Conservation (phyloP, 306 rosid genomes). For the Astragalus membranaceus region DNA sequence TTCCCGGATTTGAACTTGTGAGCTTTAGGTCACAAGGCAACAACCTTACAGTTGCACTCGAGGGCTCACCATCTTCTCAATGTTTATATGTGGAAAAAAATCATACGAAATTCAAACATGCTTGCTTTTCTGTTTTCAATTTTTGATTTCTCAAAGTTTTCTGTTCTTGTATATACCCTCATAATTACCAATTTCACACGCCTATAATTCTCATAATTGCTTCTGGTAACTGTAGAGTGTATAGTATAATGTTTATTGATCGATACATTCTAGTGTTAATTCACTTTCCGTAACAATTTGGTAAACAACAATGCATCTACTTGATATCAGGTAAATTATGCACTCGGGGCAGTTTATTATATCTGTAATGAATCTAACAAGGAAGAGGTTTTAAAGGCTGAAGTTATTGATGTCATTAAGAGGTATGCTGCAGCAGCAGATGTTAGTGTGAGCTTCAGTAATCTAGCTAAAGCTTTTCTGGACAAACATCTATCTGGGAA, state of each 20-base stretch:
- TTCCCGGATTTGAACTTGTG: no score
- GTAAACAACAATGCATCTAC: slow-evolving; percentile 6
- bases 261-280: slow-evolving; percentile 1
- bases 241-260: not conserved
- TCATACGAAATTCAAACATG: slow-evolving; percentile 1
- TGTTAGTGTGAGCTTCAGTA: slow-evolving; percentile 66
- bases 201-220: not conserved
- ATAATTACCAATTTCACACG: not conserved
- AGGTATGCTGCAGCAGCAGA: slow-evolving; percentile 75
- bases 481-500: slow-evolving; percentile 48
- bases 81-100: not conserved
- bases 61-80: no score
- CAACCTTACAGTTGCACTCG: no score
- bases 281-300: not conserved
- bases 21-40: no score
- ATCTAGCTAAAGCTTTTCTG: slow-evolving; percentile 75
- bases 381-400: slow-evolving; percentile 74
- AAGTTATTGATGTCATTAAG: slow-evolving; percentile 65
- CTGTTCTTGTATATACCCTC: not conserved
- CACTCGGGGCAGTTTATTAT: slow-evolving; percentile 72
- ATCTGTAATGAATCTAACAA: slow-evolving; percentile 54
- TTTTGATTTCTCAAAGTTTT: not conserved
- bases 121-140: not conserved
- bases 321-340: slow-evolving; percentile 61
- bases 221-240: not conserved